Evolutionary conservation across 2,329 filamentous ascomycete genomes (phyloP).

Genomic region (Colletotrichum godetiae): DNA sequence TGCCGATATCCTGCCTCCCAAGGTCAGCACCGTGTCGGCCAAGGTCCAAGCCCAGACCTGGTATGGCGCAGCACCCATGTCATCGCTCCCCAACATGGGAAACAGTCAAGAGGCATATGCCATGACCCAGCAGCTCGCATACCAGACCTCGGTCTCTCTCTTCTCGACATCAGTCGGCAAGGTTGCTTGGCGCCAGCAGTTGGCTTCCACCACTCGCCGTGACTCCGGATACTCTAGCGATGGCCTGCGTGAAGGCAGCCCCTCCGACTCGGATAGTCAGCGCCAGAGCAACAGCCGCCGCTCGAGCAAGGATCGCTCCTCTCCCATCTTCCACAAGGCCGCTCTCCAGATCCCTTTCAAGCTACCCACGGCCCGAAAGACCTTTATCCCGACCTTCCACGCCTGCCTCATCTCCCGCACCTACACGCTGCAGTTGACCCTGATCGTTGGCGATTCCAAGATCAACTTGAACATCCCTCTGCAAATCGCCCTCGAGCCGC

Average conservation of each 20-base stretch:
- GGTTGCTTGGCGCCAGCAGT: conserved; percentile 54
- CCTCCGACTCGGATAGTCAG: conserved; percentile 48
- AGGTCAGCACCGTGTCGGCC: conserved; percentile 58
- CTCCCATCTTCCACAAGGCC: conserved; percentile 53
- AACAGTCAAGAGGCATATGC: conserved; percentile 52
- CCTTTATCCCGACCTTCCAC: conserved; percentile 68
- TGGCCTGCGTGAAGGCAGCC: conserved; percentile 46
- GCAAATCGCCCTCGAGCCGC: conserved; percentile 60
- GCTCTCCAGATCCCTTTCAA: conserved; percentile 59
- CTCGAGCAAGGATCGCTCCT: conserved; percentile 34
- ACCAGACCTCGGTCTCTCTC: conserved; percentile 57
- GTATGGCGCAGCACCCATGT: conserved; percentile 59
- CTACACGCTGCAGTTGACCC: conserved; percentile 61
- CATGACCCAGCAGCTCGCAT: conserved; percentile 51
- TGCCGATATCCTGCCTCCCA: conserved; percentile 57
- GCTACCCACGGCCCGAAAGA: conserved; percentile 58
- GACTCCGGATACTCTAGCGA: conserved; percentile 66
- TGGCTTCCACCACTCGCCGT: conserved; percentile 49
- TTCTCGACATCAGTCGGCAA: conserved; percentile 48
- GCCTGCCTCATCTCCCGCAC: conserved; percentile 66
- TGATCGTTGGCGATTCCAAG: conserved; percentile 56
- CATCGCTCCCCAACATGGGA: conserved; percentile 62
- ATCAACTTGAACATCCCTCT: conserved; percentile 60
- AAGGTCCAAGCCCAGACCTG: conserved; percentile 66
- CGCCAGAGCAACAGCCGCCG: conserved; percentile 35